Evolutionary conservation across 192 early-diverging fungal species (phyloP).

Genomic region (Umbelopsis vinacea): DNA sequence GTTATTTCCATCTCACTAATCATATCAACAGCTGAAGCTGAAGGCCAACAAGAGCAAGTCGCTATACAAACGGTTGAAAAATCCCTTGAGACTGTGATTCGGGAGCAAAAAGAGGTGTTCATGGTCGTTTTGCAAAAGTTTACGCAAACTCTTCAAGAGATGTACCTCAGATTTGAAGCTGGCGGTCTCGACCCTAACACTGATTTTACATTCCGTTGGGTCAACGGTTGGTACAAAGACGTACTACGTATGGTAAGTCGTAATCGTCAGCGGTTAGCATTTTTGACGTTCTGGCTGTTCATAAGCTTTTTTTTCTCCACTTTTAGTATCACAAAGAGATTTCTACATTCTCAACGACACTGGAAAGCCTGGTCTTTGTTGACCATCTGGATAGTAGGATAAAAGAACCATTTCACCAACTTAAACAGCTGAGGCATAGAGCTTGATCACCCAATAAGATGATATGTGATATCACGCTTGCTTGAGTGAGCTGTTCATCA

Average conservation of each 20-base stretch:
- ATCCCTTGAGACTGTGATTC: constrained; percentile 66
- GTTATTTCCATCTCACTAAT: neutral
- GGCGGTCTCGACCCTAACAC: constrained; percentile 29
- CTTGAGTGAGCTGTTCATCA: no score
- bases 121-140: constrained; percentile 74
- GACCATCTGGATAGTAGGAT: constrained; percentile 53
- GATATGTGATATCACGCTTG: no score
- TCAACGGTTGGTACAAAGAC: constrained; percentile 64
- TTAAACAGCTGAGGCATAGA: constrained; percentile 18
- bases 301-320: constrained; percentile 15
- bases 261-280: neutral
- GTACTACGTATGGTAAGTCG: constrained; percentile 67
- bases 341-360: constrained; percentile 53
- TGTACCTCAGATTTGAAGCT: constrained; percentile 34
- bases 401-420: constrained; percentile 30
- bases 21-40: constrained; percentile 29
- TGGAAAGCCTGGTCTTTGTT: constrained; percentile 62
- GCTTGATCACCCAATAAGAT: no score
- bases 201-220: constrained; percentile 62
- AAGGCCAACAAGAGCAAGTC: constrained; percentile 49
- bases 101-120: constrained; percentile 85
- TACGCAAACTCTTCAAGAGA: constrained; percentile 51
- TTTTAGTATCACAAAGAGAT: constrained; percentile 63
- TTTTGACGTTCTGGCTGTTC: constrained; percentile 15
- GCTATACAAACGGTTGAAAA: constrained; percentile 60